A percentile compares a stretch with the other conserved stretches of the same genome.
Conservation (phyloP, 2,329 filamentous ascomycete species). For the Zopfia rhizophila region DNA sequence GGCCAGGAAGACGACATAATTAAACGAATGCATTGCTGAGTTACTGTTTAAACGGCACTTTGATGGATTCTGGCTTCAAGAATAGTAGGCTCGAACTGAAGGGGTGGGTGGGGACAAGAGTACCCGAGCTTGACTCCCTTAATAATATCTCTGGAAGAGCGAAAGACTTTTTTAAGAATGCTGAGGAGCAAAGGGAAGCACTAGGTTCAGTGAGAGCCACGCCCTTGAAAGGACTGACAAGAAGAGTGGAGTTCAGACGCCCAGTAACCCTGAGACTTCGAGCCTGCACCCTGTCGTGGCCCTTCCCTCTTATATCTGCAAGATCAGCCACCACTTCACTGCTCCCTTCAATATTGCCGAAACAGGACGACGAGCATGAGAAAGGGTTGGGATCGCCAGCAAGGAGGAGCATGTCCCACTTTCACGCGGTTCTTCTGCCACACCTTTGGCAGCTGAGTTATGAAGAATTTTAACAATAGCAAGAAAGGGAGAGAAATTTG, state of each 20-base stretch:
- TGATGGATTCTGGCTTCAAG: slow-evolving; percentile 11
- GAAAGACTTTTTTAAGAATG: slow-evolving; percentile 26
- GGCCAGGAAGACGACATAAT: slow-evolving; percentile 37
- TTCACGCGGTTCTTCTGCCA: slow-evolving; percentile 27
- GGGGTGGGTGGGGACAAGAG: slow-evolving; percentile 1
- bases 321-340: slow-evolving; percentile 2
- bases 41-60: not conserved
- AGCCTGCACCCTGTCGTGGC: not conserved
- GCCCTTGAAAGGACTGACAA: slow-evolving; percentile 13
- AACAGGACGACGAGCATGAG: slow-evolving; percentile 29
- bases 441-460: slow-evolving; percentile 22
- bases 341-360: no score
- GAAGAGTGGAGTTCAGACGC: slow-evolving; percentile 13
- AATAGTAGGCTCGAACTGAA: slow-evolving; percentile 13
- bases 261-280: slow-evolving; percentile 14
- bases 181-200: slow-evolving; percentile 19
- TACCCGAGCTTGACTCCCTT: slow-evolving; percentile 10
- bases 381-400: slow-evolving; percentile 36
- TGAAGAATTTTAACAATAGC: no score
- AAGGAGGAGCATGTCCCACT: slow-evolving; percentile 42
- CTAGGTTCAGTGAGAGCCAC: slow-evolving; percentile 13
- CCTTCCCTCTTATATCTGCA: slow-evolving; percentile 18
- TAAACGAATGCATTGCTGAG: slow-evolving; percentile 38
- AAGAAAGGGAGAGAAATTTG: slow-evolving; percentile 28
- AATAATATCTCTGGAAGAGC: slow-evolving; percentile 20